Evolutionary conservation across 345 rosid species (phyloP).

Genomic region (Populus alba): DNA sequence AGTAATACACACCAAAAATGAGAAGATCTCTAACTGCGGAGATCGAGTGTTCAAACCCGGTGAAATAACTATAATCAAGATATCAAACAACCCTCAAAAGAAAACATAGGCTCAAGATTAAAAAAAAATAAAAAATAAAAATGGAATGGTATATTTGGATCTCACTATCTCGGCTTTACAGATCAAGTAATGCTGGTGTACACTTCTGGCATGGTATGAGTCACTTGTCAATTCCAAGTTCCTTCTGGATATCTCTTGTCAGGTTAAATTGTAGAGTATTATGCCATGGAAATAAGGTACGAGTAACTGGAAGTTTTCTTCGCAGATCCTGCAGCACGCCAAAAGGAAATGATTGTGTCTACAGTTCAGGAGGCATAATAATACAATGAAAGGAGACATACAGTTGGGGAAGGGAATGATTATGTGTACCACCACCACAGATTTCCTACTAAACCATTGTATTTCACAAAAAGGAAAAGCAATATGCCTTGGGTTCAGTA

Average conservation of each 20-base stretch:
- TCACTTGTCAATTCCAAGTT: constrained; percentile 80
- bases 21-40: neutral
- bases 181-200: neutral
- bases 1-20: constrained; percentile 17
- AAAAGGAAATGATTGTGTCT: neutral
- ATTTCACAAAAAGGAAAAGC: neutral
- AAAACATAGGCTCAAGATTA: neutral
- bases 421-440: neutral
- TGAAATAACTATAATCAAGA: neutral
- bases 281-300: constrained; percentile 95
- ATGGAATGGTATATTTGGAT: neutral
- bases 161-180: constrained; percentile 7
- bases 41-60: neutral
- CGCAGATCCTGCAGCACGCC: constrained; percentile 69
- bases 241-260: constrained; percentile 80
- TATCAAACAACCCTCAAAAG: neutral
- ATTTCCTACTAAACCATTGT: neutral
- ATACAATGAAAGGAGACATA: too few species aligned
- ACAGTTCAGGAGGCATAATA: neutral
- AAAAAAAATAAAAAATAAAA: neutral
- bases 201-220: neutral
- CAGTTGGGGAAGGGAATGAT: neutral
- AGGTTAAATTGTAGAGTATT: constrained; percentile 86
- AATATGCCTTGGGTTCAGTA: neutral
- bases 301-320: constrained; percentile 94